Evolutionary conservation across 2,329 filamentous ascomycete species (phyloP), one percentile per base, ranked within the genome.

Genomic region (Talaromyces rugulosus): DNA sequence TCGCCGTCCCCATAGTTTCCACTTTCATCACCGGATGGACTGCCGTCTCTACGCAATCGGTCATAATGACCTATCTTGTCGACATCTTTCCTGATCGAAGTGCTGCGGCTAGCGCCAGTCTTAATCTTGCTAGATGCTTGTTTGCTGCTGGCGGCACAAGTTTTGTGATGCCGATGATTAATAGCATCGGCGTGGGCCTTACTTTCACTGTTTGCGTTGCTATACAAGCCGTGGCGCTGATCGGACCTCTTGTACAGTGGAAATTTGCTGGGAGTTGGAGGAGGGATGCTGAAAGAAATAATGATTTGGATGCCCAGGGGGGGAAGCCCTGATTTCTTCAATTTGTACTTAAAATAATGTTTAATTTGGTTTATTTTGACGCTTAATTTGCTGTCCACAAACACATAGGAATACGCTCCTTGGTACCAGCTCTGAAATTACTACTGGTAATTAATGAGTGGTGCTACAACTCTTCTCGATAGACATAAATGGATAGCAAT

Each of bases 21-120:
- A 81, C 80, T 0, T 85, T 85, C 59, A 71, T 84, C 42, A 80
- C 80, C 0, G 82, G 83, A 4, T 84, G 81, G 82, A 77, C 82
- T 0, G 77, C 78, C 0, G 75, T 83, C 5, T 82, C 82, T 0
- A 81, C 76, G 3, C 77, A 83, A 44, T 80, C 78, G 1, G 67
- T 81, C 1, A 74, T 83, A 33, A 81, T 77, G 71, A 85, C 83
- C 0, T 84, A 83, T 61, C 73, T 85, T 0, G 78, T 85, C 3
- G 83, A 86, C 65, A 70, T 85, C 0, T 85, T 82, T 62, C 77
- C 78, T 0, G 77, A 79, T 12, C 71, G 72, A 9, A 81, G 80
- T 61, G 83, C 83, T 0, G 80, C 80, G 0, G 83, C 83, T 0
- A 84, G 77, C 52, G 83, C 83, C 0, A 81, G 79, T 52, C 67